Evolutionary conservation across 2,329 filamentous ascomycete genomes (phyloP), one percentile per base, ranked within the genome.

Genomic region (Fusarium multiceps): DNA sequence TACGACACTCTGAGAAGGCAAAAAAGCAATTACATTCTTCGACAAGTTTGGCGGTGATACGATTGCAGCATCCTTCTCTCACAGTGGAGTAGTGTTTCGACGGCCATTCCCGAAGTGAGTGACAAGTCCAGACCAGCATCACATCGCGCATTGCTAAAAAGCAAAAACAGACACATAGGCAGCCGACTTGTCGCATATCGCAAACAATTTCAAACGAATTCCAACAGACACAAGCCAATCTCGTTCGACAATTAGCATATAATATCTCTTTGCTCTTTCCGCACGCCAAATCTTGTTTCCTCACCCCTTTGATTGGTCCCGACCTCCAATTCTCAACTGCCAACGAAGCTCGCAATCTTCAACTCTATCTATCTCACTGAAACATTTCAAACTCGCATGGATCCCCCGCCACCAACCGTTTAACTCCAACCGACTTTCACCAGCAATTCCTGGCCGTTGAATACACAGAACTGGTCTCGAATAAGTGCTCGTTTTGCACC

Each of bases 71-170:
- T 55, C 55, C 37, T 63, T 48, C 45, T 64, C 60, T 47, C 41
- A 57, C 59, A 41, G 69, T 72, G 62, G 71, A 72, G 67, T 23
- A 65, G 55, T 41, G 51, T 48, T 45, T 72, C 59, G 57, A 59
- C 59, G 45, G 54, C 54, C 18, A n/a, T 51, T 72, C 58, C 56
- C 20, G 60, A 58, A 74, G 72, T 75, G 69, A 75, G 73, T 72
- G 56, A 63, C 58, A 51, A 64, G 53, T 57, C 45, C 71, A 63
- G 72, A 55, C 55, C 48, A 74, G 57, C 56, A 70, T 68, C 54
- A 72, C 72, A 68, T 75, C 56, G 66, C 69, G 66, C 67, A 57
- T 66, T 65, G 66, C 72, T 71, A 75, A 75, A 75, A 71, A 73
- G 60, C 60, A 65, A 53, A 65, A 69, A 55, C 59, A 75, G 71